Conservation (phyloP, 2,329 filamentous ascomycete species). For the Penicillium frequentans region DNA sequence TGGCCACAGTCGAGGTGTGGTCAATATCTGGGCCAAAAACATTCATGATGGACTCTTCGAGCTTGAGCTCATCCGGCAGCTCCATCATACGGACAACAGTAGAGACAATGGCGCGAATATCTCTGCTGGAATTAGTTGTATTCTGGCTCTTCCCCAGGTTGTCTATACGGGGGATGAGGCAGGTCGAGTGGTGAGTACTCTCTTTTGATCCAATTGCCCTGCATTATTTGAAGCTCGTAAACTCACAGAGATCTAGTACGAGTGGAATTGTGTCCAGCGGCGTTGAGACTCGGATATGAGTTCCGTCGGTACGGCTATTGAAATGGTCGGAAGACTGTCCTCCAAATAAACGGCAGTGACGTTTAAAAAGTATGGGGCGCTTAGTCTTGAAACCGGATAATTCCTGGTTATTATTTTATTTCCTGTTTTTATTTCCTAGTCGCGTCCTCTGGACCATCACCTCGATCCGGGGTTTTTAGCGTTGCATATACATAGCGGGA, state of each 20-base stretch:
- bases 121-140: conserved; percentile 74
- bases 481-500: conserved; percentile 5
- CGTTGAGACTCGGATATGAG: conserved; percentile 30
- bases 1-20: conserved; percentile 78
- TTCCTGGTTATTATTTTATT: background rate
- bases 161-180: conserved; percentile 95
- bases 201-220: background rate
- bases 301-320: conserved; percentile 7
- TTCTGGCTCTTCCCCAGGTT: conserved; percentile 76
- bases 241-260: conserved; percentile 46
- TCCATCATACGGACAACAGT: conserved; percentile 75
- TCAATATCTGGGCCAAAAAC: conserved; percentile 68
- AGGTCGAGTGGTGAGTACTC: conserved; percentile 74
- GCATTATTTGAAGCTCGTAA: background rate
- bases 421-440: conserved; percentile 1
- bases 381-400: background rate
- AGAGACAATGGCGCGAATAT: conserved; percentile 60
- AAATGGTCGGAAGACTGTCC: background rate
- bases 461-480: conserved; percentile 1
- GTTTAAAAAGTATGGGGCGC: background rate
- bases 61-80: conserved; percentile 73
- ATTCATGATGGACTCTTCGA: conserved; percentile 67
- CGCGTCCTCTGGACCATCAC: background rate
- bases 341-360: background rate
- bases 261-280: conserved; percentile 58